Percentiles rank a stretch among this genome's conserved stretches.
These are phyloP conservation scores for Pichia sp. DNA, from an alignment of 1,139 yeast species.

Conservation along the genomic window DNA sequence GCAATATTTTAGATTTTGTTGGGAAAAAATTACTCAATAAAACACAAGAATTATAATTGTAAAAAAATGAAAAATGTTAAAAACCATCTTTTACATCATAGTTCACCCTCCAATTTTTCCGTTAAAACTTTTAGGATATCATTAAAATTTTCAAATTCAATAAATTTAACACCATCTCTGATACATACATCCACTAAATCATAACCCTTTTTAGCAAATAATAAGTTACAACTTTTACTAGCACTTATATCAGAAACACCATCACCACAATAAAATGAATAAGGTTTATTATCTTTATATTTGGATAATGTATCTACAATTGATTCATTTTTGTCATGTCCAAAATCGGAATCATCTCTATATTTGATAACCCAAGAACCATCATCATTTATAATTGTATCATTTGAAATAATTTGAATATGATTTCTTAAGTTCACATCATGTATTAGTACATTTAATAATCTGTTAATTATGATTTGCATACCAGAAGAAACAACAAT, in stretches of 20 bases:
- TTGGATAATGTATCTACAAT: constrained; percentile 1
- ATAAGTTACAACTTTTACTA: constrained; percentile 86
- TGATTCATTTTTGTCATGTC: constrained; percentile 67
- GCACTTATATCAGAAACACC: constrained; percentile 95
- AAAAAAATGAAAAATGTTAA: not conserved
- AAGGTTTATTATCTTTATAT: not conserved
- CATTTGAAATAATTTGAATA: constrained; percentile 80
- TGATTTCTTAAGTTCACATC: constrained; percentile 57
- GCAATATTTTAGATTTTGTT: too few species aligned
- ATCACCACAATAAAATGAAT: constrained; percentile 81
- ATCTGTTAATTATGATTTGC: constrained; percentile 81
- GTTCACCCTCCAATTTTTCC: not conserved
- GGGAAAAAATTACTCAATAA: not conserved
- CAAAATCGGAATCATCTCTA: constrained; percentile 80
- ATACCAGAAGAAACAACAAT: constrained; percentile 75
- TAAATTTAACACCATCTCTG: constrained; percentile 74
- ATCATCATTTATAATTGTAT: constrained; percentile 41
- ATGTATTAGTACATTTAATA: constrained; percentile 70
- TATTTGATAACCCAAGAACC: constrained; percentile 75
- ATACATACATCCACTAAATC: constrained; percentile 83
- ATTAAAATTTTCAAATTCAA: constrained; percentile 67
- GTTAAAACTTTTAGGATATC: constrained; percentile 47
- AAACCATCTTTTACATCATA: not conserved
- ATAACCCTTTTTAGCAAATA: constrained; percentile 89
- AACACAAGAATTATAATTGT: not conserved